Evolutionary conservation across 768 basidiomycete genomes (phyloP).

Genomic region (Auriscalpium orientale): DNA sequence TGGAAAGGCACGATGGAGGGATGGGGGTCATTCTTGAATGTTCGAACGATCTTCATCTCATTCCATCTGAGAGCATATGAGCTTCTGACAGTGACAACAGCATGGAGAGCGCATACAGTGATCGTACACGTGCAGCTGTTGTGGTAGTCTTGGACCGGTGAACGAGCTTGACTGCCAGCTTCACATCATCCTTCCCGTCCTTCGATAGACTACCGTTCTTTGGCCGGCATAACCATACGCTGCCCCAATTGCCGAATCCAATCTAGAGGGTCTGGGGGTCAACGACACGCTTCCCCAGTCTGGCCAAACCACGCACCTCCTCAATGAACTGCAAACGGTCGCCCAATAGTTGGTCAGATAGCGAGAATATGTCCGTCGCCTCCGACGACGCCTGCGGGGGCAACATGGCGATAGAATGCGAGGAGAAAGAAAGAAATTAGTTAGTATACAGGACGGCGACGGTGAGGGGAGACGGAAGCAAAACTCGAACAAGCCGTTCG

Average conservation of each 20-base stretch:
- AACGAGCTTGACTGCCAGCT: constrained; percentile 90
- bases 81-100: neutral
- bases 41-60: constrained; percentile 92
- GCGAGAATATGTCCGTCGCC: constrained; percentile 59
- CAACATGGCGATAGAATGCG: constrained; percentile 16
- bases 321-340: constrained; percentile 68
- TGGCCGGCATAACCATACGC: constrained; percentile 74
- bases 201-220: constrained; percentile 37
- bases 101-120: constrained; percentile 48
- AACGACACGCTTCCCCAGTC: constrained; percentile 5
- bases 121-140: constrained; percentile 82
- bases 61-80: constrained; percentile 62
- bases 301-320: constrained; percentile 41
- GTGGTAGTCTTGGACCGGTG: constrained; percentile 75
- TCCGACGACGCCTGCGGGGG: constrained; percentile 24
- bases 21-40: constrained; percentile 78
- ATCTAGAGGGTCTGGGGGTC: constrained; percentile 38
- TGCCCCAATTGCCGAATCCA: constrained; percentile 91
- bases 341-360: constrained; percentile 65
- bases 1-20: constrained; percentile 91
- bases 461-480: neutral
- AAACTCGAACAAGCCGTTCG: neutral
- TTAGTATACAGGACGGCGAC: constrained; percentile 4
- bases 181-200: constrained; percentile 35
- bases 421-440: constrained; percentile 11